Conservation (phyloP, 169 alveolate species). For the Toxoplasma gondii region DNA sequence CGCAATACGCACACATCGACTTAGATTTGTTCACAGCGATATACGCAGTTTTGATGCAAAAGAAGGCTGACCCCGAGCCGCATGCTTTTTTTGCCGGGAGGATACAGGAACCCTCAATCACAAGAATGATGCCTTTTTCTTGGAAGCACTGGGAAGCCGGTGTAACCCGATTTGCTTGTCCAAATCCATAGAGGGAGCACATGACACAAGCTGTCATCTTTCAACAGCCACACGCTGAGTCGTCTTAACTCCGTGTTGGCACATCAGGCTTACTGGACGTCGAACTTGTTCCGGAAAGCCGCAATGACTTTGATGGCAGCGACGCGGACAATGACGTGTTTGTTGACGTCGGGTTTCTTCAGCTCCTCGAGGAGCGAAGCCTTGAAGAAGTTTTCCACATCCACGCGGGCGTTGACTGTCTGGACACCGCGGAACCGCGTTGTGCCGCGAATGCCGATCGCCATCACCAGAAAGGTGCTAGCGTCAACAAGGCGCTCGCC, state of each 20-base stretch:
- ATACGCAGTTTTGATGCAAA: no score
- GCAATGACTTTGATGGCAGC: constrained; percentile 51
- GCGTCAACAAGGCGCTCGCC: constrained; percentile 35
- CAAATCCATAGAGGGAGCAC: no score
- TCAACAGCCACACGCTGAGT: no score
- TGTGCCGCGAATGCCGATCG: constrained; percentile 33
- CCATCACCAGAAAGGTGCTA: constrained; percentile 24
- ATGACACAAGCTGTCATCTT: no score
- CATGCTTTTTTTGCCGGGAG: no score
- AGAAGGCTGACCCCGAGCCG: no score
- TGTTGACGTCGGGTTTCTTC: not conserved
- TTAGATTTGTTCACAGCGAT: no score
- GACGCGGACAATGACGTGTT: constrained; percentile 11
- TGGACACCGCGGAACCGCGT: constrained; percentile 36
- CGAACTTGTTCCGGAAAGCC: constrained; percentile 38
- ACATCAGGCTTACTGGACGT: constrained; percentile 5
- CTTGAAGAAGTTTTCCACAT: constrained; percentile 14
- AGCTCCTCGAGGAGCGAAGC: constrained; percentile 15
- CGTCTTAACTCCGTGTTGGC: no score
- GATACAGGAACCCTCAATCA: no score
- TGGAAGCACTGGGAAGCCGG: no score
- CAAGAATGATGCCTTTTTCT: no score
- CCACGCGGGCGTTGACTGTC: constrained; percentile 12
- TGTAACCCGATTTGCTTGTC: no score
- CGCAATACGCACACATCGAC: not conserved